phyloP scores from a whole-genome alignment of 495 filamentous ascomycete species.

The Podospora conica region DNA sequence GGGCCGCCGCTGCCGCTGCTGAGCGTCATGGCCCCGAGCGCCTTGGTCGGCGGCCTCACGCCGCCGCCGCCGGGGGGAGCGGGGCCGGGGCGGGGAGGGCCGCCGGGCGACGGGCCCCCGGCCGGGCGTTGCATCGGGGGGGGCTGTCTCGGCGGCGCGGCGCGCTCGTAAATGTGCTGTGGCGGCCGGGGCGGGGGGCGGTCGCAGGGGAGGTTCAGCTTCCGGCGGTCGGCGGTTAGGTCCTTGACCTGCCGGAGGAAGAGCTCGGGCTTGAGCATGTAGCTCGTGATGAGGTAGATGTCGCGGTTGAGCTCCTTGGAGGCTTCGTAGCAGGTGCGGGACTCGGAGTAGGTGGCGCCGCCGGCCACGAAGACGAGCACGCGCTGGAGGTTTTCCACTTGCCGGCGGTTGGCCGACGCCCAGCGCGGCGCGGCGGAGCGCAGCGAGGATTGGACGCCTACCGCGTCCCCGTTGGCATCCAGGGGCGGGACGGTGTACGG shows the following conservation, averaged over 20 bases:
- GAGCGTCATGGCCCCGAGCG: constrained; percentile 29
- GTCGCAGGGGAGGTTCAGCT: constrained; percentile 75
- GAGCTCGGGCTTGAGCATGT: constrained; percentile 78
- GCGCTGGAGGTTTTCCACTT: constrained; percentile 77
- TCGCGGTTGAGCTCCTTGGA: constrained; percentile 65
- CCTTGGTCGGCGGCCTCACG: constrained; percentile 23
- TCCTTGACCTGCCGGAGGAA: constrained; percentile 79
- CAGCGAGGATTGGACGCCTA: constrained; percentile 62
- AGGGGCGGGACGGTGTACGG: constrained; percentile 70
- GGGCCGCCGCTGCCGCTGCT: constrained; percentile 19
- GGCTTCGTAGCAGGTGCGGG: constrained; percentile 83
- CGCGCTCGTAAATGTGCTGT: constrained; percentile 78
- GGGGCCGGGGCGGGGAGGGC: constrained; percentile 32
- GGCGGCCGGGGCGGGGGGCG: constrained; percentile 73
- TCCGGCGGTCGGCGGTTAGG: constrained; percentile 64
- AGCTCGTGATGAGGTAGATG: constrained; percentile 82
- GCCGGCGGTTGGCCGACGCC: constrained; percentile 72
- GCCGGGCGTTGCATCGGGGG: constrained; percentile 17
- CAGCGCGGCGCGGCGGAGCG: constrained; percentile 87
- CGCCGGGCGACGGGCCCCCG: constrained; percentile 12
- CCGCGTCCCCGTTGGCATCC: constrained; percentile 46
- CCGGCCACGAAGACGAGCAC: constrained; percentile 95
- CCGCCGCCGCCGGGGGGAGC: constrained; percentile 21
- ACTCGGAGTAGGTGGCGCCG: constrained; percentile 87
- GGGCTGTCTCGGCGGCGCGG: constrained; percentile 52